Conservation (phyloP, 208 protist genomes). For the Leptomonas seymouri region DNA sequence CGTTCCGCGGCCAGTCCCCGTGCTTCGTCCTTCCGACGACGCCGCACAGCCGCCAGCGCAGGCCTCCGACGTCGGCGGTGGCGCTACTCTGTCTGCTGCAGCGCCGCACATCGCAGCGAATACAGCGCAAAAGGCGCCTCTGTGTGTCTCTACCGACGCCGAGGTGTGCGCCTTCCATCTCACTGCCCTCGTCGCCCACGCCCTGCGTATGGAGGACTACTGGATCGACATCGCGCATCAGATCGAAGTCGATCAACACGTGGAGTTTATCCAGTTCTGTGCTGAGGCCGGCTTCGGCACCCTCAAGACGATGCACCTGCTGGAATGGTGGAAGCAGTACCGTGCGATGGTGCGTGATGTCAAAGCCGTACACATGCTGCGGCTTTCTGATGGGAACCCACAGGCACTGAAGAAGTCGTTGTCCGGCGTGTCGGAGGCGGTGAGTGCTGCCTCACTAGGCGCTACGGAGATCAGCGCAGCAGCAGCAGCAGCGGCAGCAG, state of each 20-base stretch:
- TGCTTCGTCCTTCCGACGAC: not conserved
- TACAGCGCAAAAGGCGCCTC: not conserved
- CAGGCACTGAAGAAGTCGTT: not conserved
- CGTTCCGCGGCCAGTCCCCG: not conserved
- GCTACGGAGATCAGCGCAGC: not conserved
- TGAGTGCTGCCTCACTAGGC: not conserved
- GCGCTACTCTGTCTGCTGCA: not conserved
- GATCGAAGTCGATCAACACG: conserved; percentile 67
- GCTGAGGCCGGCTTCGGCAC: conserved; percentile 51
- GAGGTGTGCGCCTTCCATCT: conserved; percentile 35
- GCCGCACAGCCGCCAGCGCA: not conserved
- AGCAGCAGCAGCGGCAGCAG: not conserved
- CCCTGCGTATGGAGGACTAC: conserved; percentile 59
- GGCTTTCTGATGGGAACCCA: conserved; percentile 32
- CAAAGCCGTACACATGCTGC: not conserved
- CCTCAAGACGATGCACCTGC: conserved; percentile 67
- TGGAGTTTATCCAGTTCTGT: conserved; percentile 72
- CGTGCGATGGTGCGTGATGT: conserved; percentile 26
- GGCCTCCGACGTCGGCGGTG: not conserved
- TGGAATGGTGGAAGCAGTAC: conserved; percentile 46
- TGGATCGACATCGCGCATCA: conserved; percentile 69
- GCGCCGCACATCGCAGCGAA: no score
- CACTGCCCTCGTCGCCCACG: conserved; percentile 45
- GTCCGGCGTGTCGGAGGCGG: not conserved
- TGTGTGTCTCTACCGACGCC: conserved; percentile 7